Evolutionary conservation across 23 red algal genomes (phyloP).

Genomic region (Gracilaria caudata): DNA sequence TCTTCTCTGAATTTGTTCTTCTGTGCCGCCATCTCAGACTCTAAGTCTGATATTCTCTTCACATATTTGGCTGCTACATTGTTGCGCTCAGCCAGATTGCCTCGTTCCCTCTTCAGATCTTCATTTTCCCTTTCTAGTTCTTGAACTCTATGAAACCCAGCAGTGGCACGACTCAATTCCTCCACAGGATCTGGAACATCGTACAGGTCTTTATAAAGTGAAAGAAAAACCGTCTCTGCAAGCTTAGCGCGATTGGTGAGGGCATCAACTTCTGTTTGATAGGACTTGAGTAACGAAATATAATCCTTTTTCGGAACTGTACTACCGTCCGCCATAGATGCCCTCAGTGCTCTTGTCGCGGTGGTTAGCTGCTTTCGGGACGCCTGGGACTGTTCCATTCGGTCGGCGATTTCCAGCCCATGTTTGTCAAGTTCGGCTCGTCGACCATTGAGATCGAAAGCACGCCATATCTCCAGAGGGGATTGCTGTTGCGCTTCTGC

Average conservation of each 20-base stretch:
- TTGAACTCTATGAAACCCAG: background rate
- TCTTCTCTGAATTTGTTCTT: conserved; percentile 26
- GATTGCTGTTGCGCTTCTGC: conserved; percentile 21
- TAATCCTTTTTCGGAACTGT: conserved; percentile 56
- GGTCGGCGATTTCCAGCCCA: conserved; percentile 68
- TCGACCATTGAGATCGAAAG: conserved; percentile 76
- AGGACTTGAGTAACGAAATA: conserved; percentile 65
- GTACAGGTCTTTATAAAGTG: conserved; percentile 78
- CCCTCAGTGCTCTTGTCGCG: conserved; percentile 59
- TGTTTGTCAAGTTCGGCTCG: conserved; percentile 65
- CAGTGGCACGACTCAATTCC: conserved; percentile 9
- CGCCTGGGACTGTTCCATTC: conserved; percentile 56
- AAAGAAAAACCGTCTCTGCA: conserved; percentile 79
- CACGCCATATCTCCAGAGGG: conserved; percentile 63
- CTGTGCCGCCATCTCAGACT: conserved; percentile 36
- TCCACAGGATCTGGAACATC: conserved; percentile 73
- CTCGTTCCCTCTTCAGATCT: conserved; percentile 43
- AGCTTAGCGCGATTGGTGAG: conserved; percentile 79
- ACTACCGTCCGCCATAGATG: conserved; percentile 49
- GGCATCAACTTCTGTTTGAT: conserved; percentile 90
- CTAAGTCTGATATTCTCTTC: conserved; percentile 56
- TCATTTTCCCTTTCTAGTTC: conserved; percentile 34
- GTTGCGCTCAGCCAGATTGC: conserved; percentile 24
- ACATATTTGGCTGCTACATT: conserved; percentile 20
- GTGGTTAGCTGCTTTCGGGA: conserved; percentile 67